Evolutionary conservation across 129 eudicot genomes (phyloP), one percentile per base, ranked within the genome.

Genomic region (Helichrysum umbraculigerum): DNA sequence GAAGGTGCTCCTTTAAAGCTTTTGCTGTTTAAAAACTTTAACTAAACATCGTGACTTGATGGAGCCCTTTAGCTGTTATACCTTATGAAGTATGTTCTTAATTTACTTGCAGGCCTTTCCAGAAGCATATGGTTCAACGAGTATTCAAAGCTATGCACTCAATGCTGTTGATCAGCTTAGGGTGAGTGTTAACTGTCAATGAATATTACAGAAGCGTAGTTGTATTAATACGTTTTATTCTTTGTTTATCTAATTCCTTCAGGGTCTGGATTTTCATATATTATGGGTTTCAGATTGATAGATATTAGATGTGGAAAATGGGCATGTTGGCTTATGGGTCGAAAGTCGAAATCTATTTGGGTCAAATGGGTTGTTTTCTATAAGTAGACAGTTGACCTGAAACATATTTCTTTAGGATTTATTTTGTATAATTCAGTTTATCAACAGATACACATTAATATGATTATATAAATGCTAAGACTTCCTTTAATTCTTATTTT

Each of bases 91-190:
- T 44, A 51, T 47, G 60, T 8, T 79, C 47, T 68, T 44, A 66
- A 72, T 84, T 67, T 73, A 62, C 64, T 32, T 80, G 63, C 87
- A 94, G 98, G 92, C 96, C 96, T 66, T 91, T 91, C 77, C 86
- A 89, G 59, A 87, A 85, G 77, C 76, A 37, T 75, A 84, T 75
- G 58, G 76, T 58, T 78, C 80, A 54, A 78, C 82, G 56, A 68
- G 76, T 68, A 72, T 73, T 30, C 90, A 86, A 57, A 59, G 76
- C 60, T 94, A 77, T 83, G 85, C 84, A 65, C 96, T 89, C 60
- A 91, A 91, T 78, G 83, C 85, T 72, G 91, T 94, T 79, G 91
- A 91, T 69, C 88, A 78, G 70, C 91, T 73, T 74, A 74, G 82
- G 89, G 98, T 94, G 84, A 87, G 97, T 87, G 66, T 59, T 80